A percentile compares a stretch with the other conserved stretches of the same genome.
phyloP scores from a whole-genome alignment of 202 grass and related monocot species.

The Eragrostis tef region DNA sequence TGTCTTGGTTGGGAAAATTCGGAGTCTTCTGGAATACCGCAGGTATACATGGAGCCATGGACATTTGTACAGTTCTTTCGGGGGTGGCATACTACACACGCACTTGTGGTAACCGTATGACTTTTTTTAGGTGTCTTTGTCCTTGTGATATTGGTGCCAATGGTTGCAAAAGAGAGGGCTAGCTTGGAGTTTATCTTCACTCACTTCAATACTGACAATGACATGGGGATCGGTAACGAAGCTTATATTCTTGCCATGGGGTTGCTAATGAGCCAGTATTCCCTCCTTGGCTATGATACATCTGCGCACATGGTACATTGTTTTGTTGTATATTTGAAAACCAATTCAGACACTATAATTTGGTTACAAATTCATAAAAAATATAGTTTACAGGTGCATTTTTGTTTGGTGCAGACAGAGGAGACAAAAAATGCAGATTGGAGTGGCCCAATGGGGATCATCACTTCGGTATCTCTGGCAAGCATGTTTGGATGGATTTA shows the following conservation, averaged over 20 bases:
- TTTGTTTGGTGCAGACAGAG: conserved; percentile 32
- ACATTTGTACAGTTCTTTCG: background rate
- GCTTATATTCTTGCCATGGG: conserved; percentile 65
- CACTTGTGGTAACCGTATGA: background rate
- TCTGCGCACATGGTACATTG: conserved; percentile 67
- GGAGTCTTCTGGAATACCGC: conserved; percentile 65
- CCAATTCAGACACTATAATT: background rate
- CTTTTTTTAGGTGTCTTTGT: conserved; percentile 53
- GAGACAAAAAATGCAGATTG: conserved; percentile 72
- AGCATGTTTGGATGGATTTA: conserved; percentile 68
- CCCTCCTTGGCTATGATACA: conserved; percentile 62
- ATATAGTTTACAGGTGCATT: no score
- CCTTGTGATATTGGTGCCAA: conserved; percentile 57
- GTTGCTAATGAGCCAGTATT: conserved; percentile 73
- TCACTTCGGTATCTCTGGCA: conserved; percentile 55
- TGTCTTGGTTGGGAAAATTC: conserved; percentile 61
- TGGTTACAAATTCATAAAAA: background rate
- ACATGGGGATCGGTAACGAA: conserved; percentile 55
- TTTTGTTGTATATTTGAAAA: background rate
- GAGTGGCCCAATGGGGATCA: conserved; percentile 67
- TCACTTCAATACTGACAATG: conserved; percentile 68
- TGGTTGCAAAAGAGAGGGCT: conserved; percentile 58
- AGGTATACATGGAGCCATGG: conserved; percentile 38
- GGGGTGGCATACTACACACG: no score
- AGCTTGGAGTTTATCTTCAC: conserved; percentile 66